Base-by-base conservation (phyloP, 1,284 basidiomycete species). In the Testicularia cyperi region DNA sequence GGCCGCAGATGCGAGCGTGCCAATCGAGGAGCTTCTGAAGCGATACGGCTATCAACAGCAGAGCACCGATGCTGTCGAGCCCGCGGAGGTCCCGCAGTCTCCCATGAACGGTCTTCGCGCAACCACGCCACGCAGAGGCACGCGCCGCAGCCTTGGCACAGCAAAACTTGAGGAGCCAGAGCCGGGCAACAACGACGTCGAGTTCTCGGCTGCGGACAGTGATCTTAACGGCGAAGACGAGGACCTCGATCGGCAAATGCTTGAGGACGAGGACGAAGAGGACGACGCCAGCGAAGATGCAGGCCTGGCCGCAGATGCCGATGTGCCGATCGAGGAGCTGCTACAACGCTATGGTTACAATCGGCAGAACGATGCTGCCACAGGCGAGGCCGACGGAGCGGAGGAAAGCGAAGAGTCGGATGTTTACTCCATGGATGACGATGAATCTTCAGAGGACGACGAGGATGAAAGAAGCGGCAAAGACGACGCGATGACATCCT, bases 21-120 rank as follows among this genome's bases (percentile, higher is more conserved):
- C 82, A 1, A 79, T 83, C 39, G 82, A 82, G 48, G 81, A 82
- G 64, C 72, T 83, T 1, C 72, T 82, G 51, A 75, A 74, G 43
- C 78, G 79, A 48, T 83, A 83, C 52, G 80, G 80, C 53, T 64
- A 72, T n/a, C n/a, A n/a, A n/a, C n/a, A n/a, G n/a, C n/a, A n/a
- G n/a, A n/a, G n/a, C n/a, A n/a, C n/a, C n/a, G n/a, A n/a, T n/a
- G n/a, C n/a, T n/a, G n/a, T n/a, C n/a, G n/a, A n/a, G n/a, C n/a
- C n/a, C n/a, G n/a, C n/a, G n/a, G n/a, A n/a, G n/a, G n/a, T n/a
- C n/a, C n/a, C n/a, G n/a, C n/a, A n/a, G n/a, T n/a, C n/a, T n/a
- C n/a, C n/a, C n/a, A n/a, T n/a, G n/a, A n/a, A n/a, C n/a, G n/a
- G n/a, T n/a, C n/a, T n/a, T n/a, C n/a, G n/a, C n/a, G n/a, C n/a